Evolutionary conservation across 441 rosid species (phyloP).

Genomic region (Gossypium gossypioides): DNA sequence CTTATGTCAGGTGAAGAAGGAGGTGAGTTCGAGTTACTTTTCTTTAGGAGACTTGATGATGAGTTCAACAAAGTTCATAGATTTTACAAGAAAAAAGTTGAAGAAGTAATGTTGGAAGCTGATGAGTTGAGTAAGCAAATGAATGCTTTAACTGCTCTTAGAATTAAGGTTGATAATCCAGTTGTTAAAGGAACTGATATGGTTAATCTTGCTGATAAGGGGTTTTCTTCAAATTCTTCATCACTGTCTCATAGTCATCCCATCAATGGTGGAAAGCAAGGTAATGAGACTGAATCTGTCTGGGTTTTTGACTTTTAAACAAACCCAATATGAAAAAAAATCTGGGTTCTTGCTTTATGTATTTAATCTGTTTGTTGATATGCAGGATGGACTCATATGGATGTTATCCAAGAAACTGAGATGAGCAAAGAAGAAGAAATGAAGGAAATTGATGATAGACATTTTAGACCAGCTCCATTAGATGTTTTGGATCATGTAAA

Average conservation of each 20-base stretch:
- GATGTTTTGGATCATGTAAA: conserved; percentile 54
- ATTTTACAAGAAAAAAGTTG: conserved; percentile 46
- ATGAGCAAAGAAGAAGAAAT: conserved; percentile 21
- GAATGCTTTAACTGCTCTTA: conserved; percentile 64
- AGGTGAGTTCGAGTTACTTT: conserved; percentile 49
- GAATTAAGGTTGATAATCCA: conserved; percentile 58
- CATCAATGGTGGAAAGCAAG: conserved; percentile 17
- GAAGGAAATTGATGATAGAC: background rate
- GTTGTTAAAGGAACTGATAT: conserved; percentile 12
- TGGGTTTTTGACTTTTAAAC: background rate
- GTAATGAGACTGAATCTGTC: conserved; percentile 8
- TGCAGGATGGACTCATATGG: conserved; percentile 27
- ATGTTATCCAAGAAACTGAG: conserved; percentile 36
- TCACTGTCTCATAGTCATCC: conserved; percentile 18
- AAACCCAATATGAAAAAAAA: background rate
- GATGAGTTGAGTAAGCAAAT: conserved; percentile 64
- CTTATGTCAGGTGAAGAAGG: conserved; percentile 42
- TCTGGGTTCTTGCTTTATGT: background rate
- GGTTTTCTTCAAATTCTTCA: conserved; percentile 16
- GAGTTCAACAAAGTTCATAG: conserved; percentile 60
- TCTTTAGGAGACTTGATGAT: conserved; percentile 53
- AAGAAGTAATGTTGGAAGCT: conserved; percentile 47
- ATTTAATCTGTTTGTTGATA: background rate
- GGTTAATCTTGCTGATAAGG: conserved; percentile 14
- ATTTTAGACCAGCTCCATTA: conserved; percentile 36